Evolutionary conservation across 352 stramenopile species (phyloP).

Genomic region (Phytophthora foliorum): DNA sequence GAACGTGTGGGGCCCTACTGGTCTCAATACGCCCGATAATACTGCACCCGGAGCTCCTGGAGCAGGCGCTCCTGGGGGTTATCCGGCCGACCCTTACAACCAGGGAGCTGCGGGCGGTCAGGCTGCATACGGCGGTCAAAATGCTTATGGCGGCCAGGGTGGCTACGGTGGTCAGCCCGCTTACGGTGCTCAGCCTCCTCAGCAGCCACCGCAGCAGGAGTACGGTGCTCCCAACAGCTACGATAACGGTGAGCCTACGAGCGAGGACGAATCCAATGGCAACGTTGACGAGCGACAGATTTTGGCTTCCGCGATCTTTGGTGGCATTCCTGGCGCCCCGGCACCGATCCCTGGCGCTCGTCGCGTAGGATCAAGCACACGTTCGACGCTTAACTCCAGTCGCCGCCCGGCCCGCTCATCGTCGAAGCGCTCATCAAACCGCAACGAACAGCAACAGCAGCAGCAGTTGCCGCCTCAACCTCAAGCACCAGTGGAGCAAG

Average conservation of each 20-base stretch:
- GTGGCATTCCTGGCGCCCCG: slow-evolving; percentile 91
- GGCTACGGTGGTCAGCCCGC: slow-evolving; percentile 51
- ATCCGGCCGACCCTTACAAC: slow-evolving; percentile 51
- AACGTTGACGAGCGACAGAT: slow-evolving; percentile 80
- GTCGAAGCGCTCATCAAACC: slow-evolving; percentile 39
- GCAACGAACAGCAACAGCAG: slow-evolving; percentile 55
- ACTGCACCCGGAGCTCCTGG: slow-evolving; percentile 23
- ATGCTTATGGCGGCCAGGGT: slow-evolving; percentile 48
- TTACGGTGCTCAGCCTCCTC: slow-evolving; percentile 47
- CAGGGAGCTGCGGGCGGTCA: slow-evolving; percentile 34
- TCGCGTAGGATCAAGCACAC: slow-evolving; percentile 38
- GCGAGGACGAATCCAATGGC: slow-evolving; percentile 41
- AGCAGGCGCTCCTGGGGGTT: slow-evolving; percentile 37
- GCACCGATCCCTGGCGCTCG: slow-evolving; percentile 52
- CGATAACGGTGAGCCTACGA: slow-evolving; percentile 64
- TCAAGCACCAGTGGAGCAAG: slow-evolving; percentile 44
- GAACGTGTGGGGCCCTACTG: slow-evolving; percentile 89
- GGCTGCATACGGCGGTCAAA: slow-evolving; percentile 43
- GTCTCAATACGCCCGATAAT: slow-evolving; percentile 73
- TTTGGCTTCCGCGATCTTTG: slow-evolving; percentile 97
- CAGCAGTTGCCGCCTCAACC: slow-evolving; percentile 39
- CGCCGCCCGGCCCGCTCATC: slow-evolving; percentile 37
- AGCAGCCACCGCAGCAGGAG: slow-evolving; percentile 48
- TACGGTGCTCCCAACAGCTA: slow-evolving; percentile 51
- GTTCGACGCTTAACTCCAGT: slow-evolving; percentile 41